These are phyloP conservation scores for Stenocarpella maydis DNA, from an alignment of 2,329 filamentous ascomycete genomes.

Conservation along the genomic window DNA sequence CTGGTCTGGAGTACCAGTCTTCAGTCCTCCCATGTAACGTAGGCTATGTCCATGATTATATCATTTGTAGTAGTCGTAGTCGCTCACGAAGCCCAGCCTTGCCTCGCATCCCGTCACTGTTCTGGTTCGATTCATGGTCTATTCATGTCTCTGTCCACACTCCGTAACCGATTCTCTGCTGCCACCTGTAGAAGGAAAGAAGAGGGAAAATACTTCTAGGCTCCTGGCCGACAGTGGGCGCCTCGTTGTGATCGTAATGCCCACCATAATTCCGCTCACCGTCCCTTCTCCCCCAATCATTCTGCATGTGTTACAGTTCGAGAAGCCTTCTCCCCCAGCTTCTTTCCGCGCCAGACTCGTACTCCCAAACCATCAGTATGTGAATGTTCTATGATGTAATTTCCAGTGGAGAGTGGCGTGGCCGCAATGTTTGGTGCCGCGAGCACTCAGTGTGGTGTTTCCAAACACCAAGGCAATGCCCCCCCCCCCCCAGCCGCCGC, in stretches of 20 bases:
- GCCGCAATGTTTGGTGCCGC: not conserved
- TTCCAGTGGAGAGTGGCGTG: not conserved
- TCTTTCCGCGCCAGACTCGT: not conserved
- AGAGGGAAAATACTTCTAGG: not conserved
- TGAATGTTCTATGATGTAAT: not conserved
- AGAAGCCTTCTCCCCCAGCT: not conserved
- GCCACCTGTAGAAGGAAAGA: not conserved
- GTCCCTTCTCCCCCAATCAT: not conserved
- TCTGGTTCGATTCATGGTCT: not conserved
- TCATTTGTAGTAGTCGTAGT: slow-evolving; percentile 11
- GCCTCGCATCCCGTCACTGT: not conserved
- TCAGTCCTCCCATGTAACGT: not conserved
- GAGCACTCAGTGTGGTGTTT: too few relatives aligned
- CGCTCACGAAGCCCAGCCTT: not conserved
- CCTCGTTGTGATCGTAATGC: slow-evolving; percentile 29
- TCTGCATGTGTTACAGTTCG: slow-evolving; percentile 10
- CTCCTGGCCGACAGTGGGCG: slow-evolving; percentile 12
- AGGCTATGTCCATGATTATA: not conserved
- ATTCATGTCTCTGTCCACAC: not conserved
- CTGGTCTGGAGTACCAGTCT: not conserved
- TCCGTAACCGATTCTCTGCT: slow-evolving; percentile 23
- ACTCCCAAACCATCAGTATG: not conserved
- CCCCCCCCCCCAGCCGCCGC: not conserved
- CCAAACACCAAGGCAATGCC: too few relatives aligned
- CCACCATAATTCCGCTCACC: not conserved